Base-by-base conservation (phyloP, 768 basidiomycete genomes). In the Mycena rebaudengoi region DNA sequence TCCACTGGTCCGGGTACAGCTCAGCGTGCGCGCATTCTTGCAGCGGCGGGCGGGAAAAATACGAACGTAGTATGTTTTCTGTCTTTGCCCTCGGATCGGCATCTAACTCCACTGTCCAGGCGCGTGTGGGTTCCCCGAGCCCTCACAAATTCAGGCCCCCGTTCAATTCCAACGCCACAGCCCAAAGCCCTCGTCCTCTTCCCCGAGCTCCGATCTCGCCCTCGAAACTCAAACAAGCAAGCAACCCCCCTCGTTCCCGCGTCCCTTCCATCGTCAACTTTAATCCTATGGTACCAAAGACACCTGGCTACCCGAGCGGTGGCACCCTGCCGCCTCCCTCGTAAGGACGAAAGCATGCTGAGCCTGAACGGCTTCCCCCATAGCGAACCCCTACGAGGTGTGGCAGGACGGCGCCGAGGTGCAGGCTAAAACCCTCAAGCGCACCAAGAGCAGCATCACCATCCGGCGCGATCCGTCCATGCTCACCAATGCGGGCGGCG, bases 301-400 rank as follows among this genome's bases (percentile, higher is more conserved):
- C 86, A 11, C 85, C 86, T 45, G 79, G 74, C 62, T 90, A 79
- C 67, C 87, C 88, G 32, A n/a, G n/a, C n/a, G 71, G 80, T 41
- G 75, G 83, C 18, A 73, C 82, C 5, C 79, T 89, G 46, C 88
- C n/a, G 92, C 25, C 80, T 89, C 72, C 90, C 91, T 12, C 85
- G 90, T 40, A 86, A 82, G 66, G 87, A 92, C 70, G 94, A 95
- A 75, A 87, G 82, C 70, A 86, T 94, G 86, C 81, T 94, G 50
- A 92, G 92, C 69, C 75, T 91, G 20, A 95, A 95, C 63, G 94
- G 94, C 5, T n/a, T 93, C 91, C 0, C 94, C 94, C 0, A 82
- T 95, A 18, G 86, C 88, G 18, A 94, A 94, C 72, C 92, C 92
- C 1, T 91, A 89, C 70, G 82, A 88, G 5, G 62, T 86, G 89